Conservation (phyloP, 2,329 filamentous ascomycete species). For the Lecanicillium sp. region DNA sequence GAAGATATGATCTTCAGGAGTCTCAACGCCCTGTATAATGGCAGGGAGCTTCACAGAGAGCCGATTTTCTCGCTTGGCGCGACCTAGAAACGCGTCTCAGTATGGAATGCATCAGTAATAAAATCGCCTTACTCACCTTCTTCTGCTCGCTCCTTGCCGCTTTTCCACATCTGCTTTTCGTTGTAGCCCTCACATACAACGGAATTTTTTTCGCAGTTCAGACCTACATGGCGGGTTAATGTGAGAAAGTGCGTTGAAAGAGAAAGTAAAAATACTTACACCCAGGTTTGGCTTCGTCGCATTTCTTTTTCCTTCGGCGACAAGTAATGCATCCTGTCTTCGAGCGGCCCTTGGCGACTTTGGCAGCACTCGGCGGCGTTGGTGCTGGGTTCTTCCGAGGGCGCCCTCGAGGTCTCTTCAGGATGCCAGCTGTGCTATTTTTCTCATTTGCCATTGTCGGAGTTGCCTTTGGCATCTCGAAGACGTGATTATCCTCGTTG, state of each 20-base stretch:
- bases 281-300: slow-evolving; percentile 61
- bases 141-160: slow-evolving; percentile 69
- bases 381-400: slow-evolving; percentile 74
- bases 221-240: slow-evolving; percentile 43
- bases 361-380: slow-evolving; percentile 52
- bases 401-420: slow-evolving; percentile 67
- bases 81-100: slow-evolving; percentile 34
- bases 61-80: slow-evolving; percentile 41
- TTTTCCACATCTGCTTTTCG: slow-evolving; percentile 80
- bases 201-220: slow-evolving; percentile 90
- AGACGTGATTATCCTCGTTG: slow-evolving; percentile 47
- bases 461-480: slow-evolving; percentile 46
- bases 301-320: slow-evolving; percentile 66
- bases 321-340: slow-evolving; percentile 66
- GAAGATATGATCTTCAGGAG: slow-evolving; percentile 69
- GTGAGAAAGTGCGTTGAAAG: slow-evolving; percentile 20
- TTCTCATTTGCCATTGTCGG: slow-evolving; percentile 21
- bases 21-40: slow-evolving; percentile 77
- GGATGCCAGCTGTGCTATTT: slow-evolving; percentile 19
- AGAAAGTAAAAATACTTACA: slow-evolving; percentile 40
- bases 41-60: slow-evolving; percentile 53
- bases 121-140: slow-evolving; percentile 44
- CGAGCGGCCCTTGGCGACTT: slow-evolving; percentile 69
- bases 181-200: slow-evolving; percentile 88
- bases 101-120: not conserved